Base-by-base conservation (phyloP, 2,329 filamentous ascomycete species). In the Colletotrichum musae region DNA sequence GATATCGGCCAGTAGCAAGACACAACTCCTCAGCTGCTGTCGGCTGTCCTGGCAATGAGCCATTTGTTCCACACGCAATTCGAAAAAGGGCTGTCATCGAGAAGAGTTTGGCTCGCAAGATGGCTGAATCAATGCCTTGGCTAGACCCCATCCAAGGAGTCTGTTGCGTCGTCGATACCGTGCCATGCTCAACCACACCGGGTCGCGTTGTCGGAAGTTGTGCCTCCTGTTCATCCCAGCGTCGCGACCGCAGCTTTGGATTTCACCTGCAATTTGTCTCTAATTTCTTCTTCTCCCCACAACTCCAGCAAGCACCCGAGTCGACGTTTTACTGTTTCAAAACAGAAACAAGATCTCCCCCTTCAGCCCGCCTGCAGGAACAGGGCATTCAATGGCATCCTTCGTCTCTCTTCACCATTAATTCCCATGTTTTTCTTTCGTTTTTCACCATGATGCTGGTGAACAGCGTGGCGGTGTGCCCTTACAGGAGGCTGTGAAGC, bases 401-500 rank as follows among this genome's bases (percentile, higher is more conserved):
- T 39, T 60, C 26, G 51, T 7, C 24, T 18, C 39, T 7, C 6
- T 3, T 59, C 41, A 21, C 54, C 9, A 41, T 16, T 26, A n/a
- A 26, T 2, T 24, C 24, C 50, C 18, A 24, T 63, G 21, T 13
- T 21, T 32, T n/a, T 48, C 15, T 12, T 10, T 39, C 12, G 26
- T 53, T 7, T 15, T 62, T 54, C 59, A 50, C 26, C 28, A 15
- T 24, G 50, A 62, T 62, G 39, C 50, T 18, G 21, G 50, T 62
- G n/a, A 18, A 50, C 28, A 36, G 52, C 43, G 61, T 50, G 61
- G 61, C 61, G 61, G 43, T 58, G 61, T 50, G 21, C 32, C 28
- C 43, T 43, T 28, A 39, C 15, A 26, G 53, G 68, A 63, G 68
- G 64, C 68, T 68, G 68, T 64, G 64, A 70, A 64, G 56, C 36